These are phyloP conservation scores for Metarhizium robertsii DNA, from an alignment of 2,329 filamentous ascomycete genomes.

Conservation along the genomic window DNA sequence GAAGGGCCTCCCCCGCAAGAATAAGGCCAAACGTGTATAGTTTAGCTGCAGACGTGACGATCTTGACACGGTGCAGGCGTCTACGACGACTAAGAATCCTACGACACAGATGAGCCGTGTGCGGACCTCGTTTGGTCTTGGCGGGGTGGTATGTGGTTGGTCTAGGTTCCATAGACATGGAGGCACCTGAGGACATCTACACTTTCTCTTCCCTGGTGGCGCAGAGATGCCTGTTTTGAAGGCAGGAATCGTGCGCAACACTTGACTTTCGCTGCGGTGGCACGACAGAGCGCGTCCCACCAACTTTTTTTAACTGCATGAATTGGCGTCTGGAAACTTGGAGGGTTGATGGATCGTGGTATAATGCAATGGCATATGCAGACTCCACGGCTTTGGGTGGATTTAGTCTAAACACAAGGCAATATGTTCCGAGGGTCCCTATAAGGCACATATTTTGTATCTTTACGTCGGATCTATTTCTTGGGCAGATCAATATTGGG, in stretches of 20 bases:
- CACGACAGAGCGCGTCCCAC: neutral
- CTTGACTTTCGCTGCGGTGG: neutral
- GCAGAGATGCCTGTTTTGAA: neutral
- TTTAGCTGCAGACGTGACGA: neutral
- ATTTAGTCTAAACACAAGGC: neutral
- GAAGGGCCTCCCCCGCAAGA: conserved; percentile 42
- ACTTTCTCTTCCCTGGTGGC: neutral
- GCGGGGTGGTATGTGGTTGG: neutral
- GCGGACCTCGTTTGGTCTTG: neutral
- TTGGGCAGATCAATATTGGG: neutral
- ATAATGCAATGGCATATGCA: neutral
- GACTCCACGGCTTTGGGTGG: neutral
- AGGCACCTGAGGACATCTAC: neutral
- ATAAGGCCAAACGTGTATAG: conserved; percentile 24
- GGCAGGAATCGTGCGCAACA: neutral
- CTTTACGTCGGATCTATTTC: neutral
- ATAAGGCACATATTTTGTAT: neutral
- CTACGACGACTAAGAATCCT: neutral
- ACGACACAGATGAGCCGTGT: neutral
- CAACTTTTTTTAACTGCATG: conserved; percentile 1
- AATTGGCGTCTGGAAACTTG: neutral
- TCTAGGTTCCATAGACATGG: neutral
- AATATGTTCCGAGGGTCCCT: neutral
- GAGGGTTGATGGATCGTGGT: neutral
- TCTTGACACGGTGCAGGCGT: neutral